Evolutionary conservation across 805 yeast species (phyloP).

Genomic region (Zygosaccharomyces kombuchaensis): DNA sequence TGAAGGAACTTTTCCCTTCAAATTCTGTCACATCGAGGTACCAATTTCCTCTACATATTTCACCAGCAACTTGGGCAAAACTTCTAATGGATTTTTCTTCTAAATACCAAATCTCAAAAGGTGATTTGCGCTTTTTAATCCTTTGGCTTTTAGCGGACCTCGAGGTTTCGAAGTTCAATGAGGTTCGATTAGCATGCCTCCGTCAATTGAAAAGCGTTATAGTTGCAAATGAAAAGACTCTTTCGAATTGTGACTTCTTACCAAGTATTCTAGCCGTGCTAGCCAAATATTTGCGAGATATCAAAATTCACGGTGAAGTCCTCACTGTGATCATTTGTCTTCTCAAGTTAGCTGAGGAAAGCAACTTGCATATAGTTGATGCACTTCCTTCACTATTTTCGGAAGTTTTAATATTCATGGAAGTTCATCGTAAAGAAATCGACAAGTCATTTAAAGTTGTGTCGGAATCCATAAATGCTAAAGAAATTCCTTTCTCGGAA

Average conservation of each 20-base stretch:
- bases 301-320: constrained; percentile 17
- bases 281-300: constrained; percentile 11
- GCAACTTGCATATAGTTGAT: constrained; percentile 5
- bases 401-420: constrained; percentile 9
- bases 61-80: constrained; percentile 8
- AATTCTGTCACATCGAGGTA: constrained; percentile 6
- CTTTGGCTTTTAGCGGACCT: constrained; percentile 23
- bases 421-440: background rate
- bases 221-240: constrained; percentile 10
- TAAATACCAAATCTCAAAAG: background rate
- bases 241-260: constrained; percentile 7
- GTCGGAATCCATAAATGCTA: background rate
- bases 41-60: constrained; percentile 19
- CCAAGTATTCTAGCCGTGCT: constrained; percentile 10
- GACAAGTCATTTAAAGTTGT: constrained; percentile 3
- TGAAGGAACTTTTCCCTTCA: constrained; percentile 7
- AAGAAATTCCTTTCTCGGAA: background rate
- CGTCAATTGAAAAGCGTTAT: constrained; percentile 22
- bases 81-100: constrained; percentile 8
- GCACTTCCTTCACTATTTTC: constrained; percentile 18
- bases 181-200: constrained; percentile 15
- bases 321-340: constrained; percentile 10
- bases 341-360: constrained; percentile 8
- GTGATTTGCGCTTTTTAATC: constrained; percentile 15
- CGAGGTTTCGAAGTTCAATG: constrained; percentile 5